phyloP scores from a whole-genome alignment of 176 grass and related monocot genomes.

The Musa acuminata region DNA sequence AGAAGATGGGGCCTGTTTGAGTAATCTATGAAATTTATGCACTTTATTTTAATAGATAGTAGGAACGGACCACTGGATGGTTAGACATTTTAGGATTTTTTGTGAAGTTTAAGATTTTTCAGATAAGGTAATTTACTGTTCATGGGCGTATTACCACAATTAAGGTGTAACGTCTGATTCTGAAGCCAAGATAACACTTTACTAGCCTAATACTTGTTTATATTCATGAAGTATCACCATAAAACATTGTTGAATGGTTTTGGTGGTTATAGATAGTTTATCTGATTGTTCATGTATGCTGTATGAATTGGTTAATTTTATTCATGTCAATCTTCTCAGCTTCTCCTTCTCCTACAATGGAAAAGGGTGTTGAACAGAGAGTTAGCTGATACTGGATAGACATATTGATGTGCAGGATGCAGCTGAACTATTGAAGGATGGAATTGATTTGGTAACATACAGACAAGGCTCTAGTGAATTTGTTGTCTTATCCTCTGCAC shows the following conservation, averaged over 20 bases:
- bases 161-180: too few species aligned
- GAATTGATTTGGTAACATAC: conserved; percentile 86
- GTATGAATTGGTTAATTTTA: background rate
- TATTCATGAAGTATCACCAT: too few species aligned
- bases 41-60: too few species aligned
- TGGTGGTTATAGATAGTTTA: background rate
- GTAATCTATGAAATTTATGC: too few species aligned
- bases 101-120: too few species aligned
- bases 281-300: background rate
- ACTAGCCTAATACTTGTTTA: too few species aligned
- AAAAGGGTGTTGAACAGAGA: background rate
- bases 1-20: too few species aligned
- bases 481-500: conserved; percentile 80
- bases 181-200: too few species aligned
- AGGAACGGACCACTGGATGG: too few species aligned
- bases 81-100: too few species aligned
- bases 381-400: background rate
- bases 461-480: conserved; percentile 55
- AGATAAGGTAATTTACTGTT: too few species aligned
- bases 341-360: background rate
- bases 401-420: conserved; percentile 48
- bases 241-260: background rate
- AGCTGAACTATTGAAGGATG: conserved; percentile 76
- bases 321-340: background rate
- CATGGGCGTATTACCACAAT: too few species aligned